Evolutionary conservation across 1,284 basidiomycete genomes (phyloP), one percentile per base, ranked within the genome.

Genomic region (Filobasidium uniguttulatum): DNA sequence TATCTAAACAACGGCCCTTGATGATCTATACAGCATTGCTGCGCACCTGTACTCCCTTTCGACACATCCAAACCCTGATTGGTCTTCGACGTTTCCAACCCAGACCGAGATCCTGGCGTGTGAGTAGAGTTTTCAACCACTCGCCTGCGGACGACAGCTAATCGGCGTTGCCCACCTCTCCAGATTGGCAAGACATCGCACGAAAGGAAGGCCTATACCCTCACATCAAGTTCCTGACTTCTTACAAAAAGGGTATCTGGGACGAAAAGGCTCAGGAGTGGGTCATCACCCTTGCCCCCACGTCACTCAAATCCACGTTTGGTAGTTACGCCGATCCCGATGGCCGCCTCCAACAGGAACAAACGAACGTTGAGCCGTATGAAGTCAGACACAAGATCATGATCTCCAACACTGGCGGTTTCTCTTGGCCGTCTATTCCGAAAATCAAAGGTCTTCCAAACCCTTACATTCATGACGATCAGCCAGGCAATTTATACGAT

Each of bases 371-470:
- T 10, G 30, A 49, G 23, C 40, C 43, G 30, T 17, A 44, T 10
- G 40, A 49, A 30, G 44, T 37, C 15, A 31, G 20, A 9, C 29
- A 28, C 29, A 44, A 53, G 15, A 45, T 60, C 26, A 45, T 62
- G 37, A 47, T 62, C 20, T 55, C 55, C 25, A 55, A 56, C 22
- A 50, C 55, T 8, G 61, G 61, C 17, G 55, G 55, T 19, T 58
- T 62, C 43, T 55, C 52, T 20, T 48, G 44, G 7, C 58, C 58
- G 19, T 22, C 44, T 15, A 36, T 40, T 1, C 55, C 56, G 20
- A 48, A 48, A 14, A 50, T 60, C 25, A 46, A 50, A 4, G 61
- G 59, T 17, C 26, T 57, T 28, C 51, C 51, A 10, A 45, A 36
- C 41, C 48, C 41, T 17, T 49, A 43, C n/a, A n/a, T n/a, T n/a